These are phyloP conservation scores for Phytophthora nicotianae DNA, from an alignment of 352 stramenopile genomes.

Conservation along the genomic window DNA sequence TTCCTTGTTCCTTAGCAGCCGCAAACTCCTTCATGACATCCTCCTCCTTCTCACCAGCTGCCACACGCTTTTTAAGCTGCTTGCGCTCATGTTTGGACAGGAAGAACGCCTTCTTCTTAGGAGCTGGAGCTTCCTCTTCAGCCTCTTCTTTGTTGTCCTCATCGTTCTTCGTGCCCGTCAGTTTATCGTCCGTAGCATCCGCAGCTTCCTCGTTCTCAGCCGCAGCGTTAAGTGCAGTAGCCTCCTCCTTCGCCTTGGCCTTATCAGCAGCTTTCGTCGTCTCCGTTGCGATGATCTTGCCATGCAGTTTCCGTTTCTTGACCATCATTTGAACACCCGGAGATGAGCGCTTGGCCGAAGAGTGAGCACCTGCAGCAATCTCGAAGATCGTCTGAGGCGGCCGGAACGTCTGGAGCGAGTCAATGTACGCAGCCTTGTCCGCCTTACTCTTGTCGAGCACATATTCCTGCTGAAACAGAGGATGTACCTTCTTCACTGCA, in stretches of 20 bases:
- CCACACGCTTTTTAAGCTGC: slow-evolving; percentile 91
- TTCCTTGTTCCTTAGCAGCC: slow-evolving; percentile 48
- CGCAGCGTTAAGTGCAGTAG: slow-evolving; percentile 35
- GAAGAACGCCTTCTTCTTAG: slow-evolving; percentile 79
- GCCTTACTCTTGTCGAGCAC: slow-evolving; percentile 81
- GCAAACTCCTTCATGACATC: slow-evolving; percentile 73
- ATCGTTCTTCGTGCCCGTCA: not conserved
- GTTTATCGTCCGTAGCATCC: slow-evolving; percentile 14
- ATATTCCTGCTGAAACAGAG: slow-evolving; percentile 90
- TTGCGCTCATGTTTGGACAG: slow-evolving; percentile 96
- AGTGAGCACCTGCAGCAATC: slow-evolving; percentile 87
- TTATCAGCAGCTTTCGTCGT: slow-evolving; percentile 47
- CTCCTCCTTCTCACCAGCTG: slow-evolving; percentile 70
- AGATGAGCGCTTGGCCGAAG: slow-evolving; percentile 79
- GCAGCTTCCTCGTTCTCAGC: slow-evolving; percentile 37
- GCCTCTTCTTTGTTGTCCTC: slow-evolving; percentile 12
- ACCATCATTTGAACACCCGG: slow-evolving; percentile 86
- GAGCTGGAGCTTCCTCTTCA: slow-evolving; percentile 1
- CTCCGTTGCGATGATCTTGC: slow-evolving; percentile 86
- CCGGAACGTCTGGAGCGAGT: slow-evolving; percentile 92
- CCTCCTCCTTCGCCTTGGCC: slow-evolving; percentile 45
- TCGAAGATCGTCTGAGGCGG: slow-evolving; percentile 97
- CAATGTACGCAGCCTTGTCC: slow-evolving; percentile 91
- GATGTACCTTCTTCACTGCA: slow-evolving; percentile 91
- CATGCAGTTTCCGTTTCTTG: slow-evolving; percentile 85